phyloP scores from a whole-genome alignment of 257 asterid genomes.

The Jasminum sambac region DNA sequence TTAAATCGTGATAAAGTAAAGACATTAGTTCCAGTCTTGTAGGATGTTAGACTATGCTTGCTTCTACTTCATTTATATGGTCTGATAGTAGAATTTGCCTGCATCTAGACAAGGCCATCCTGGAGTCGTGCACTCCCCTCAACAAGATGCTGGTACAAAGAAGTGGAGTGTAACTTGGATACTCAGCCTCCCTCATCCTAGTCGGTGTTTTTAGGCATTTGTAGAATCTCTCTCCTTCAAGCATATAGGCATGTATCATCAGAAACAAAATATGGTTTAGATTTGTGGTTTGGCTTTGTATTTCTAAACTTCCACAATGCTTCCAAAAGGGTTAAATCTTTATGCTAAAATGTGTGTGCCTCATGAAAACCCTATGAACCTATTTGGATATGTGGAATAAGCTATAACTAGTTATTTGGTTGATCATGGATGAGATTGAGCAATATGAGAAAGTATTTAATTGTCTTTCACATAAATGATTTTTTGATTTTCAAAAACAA shows the following conservation, averaged over 20 bases:
- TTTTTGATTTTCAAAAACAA: neutral
- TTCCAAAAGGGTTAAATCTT: neutral
- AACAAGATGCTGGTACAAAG: neutral
- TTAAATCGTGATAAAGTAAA: slow-evolving; percentile 8
- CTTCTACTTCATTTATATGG: slow-evolving; percentile 7
- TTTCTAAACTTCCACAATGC: neutral
- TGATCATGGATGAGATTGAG: too few relatives aligned
- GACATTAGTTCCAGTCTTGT: slow-evolving; percentile 7
- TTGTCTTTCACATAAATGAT: neutral
- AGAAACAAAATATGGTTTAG: neutral
- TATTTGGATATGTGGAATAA: neutral
- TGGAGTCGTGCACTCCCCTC: slow-evolving; percentile 6
- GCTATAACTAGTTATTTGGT: neutral
- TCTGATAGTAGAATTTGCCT: neutral
- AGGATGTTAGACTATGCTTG: slow-evolving; percentile 2
- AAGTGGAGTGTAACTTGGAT: neutral
- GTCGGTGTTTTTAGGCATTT: neutral
- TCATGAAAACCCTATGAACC: neutral
- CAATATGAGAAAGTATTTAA: neutral
- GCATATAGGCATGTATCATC: too few relatives aligned
- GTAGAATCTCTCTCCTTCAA: neutral
- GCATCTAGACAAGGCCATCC: neutral
- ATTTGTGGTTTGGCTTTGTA: slow-evolving; percentile 1
- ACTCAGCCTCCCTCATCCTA: neutral
- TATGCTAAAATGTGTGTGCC: neutral